Evolutionary conservation across 176 grass and related monocot species (phyloP).

Genomic region (Saccharum officinarum): DNA sequence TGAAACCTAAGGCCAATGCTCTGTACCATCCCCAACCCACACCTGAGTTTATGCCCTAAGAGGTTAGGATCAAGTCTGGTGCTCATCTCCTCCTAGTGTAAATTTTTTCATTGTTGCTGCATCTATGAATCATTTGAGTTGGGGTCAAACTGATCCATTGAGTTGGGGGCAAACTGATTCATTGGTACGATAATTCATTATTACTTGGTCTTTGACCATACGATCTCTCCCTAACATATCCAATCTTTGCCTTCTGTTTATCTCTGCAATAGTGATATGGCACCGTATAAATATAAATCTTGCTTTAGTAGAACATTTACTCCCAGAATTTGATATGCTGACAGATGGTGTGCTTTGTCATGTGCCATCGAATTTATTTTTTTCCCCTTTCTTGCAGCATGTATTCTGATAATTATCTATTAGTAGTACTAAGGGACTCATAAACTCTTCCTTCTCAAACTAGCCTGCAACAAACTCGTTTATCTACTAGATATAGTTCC

Average conservation of each 20-base stretch:
- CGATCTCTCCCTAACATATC: not conserved
- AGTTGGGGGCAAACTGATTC: not conserved
- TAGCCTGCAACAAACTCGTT: too few relatives aligned
- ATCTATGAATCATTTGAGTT: not conserved
- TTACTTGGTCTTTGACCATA: not conserved
- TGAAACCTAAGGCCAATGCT: not conserved
- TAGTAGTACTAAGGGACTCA: not conserved
- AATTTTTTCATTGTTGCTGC: not conserved
- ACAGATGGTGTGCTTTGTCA: not conserved
- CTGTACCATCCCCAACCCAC: not conserved
- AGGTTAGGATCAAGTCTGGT: not conserved
- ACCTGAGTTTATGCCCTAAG: not conserved
- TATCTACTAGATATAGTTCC: not conserved
- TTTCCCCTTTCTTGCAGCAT: not conserved
- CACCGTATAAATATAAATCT: too few relatives aligned
- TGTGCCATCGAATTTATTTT: not conserved
- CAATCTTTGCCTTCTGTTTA: not conserved
- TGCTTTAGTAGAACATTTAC: not conserved
- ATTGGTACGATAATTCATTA: not conserved
- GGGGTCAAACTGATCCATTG: not conserved
- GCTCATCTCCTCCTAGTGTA: too few relatives aligned
- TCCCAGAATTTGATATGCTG: not conserved
- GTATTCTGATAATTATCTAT: not conserved
- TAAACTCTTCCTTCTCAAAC: not conserved
- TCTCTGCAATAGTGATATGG: not conserved